phyloP scores from a whole-genome alignment of 768 basidiomycete genomes.

The Boletus pseudo-olivaceus region DNA sequence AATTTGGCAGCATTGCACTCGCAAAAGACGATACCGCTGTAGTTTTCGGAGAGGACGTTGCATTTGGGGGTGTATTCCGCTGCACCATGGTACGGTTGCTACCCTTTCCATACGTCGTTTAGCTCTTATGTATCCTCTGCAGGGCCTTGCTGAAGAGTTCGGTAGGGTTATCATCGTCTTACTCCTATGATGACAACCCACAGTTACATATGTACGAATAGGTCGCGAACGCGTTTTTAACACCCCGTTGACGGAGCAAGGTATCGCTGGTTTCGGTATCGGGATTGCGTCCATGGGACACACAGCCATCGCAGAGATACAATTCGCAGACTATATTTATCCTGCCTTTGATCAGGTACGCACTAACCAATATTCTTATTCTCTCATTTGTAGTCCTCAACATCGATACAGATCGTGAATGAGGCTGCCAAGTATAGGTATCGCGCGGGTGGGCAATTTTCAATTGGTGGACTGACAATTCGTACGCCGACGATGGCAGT shows the following conservation, averaged over 20 bases:
- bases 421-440: conserved; percentile 94
- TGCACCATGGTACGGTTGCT: conserved; percentile 74
- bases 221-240: conserved; percentile 93
- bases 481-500: conserved; percentile 90
- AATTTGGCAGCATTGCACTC: conserved; percentile 63
- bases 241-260: conserved; percentile 89
- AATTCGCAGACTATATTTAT: conserved; percentile 88
- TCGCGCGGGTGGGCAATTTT: conserved; percentile 80
- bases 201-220: conserved; percentile 27
- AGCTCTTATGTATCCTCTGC: conserved; percentile 6
- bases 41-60: conserved; percentile 89
- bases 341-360: conserved; percentile 91
- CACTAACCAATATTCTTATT: neutral
- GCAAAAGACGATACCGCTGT: conserved; percentile 83
- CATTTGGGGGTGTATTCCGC: conserved; percentile 92
- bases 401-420: conserved; percentile 69
- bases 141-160: conserved; percentile 92
- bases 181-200: neutral
- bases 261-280: conserved; percentile 93
- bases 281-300: conserved; percentile 92
- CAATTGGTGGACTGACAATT: conserved; percentile 79
- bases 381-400: neutral
- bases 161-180: conserved; percentile 43
- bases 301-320: conserved; percentile 91
- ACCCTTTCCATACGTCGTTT: neutral